These are phyloP conservation scores for Umbelopsis sp. DNA, from an alignment of 192 early-diverging fungal species.

Conservation along the genomic window DNA sequence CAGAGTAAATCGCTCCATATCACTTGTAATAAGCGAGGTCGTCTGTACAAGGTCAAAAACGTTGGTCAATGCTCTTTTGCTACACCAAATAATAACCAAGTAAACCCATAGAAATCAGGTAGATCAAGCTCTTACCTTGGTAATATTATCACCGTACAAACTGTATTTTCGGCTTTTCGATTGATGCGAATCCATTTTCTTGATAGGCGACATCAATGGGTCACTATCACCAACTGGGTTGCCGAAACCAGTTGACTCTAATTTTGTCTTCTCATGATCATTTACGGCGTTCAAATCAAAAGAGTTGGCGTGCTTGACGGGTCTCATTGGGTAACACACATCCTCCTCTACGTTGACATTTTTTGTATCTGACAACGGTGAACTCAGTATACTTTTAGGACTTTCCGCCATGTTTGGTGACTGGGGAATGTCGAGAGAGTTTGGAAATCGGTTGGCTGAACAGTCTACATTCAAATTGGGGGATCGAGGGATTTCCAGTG, in stretches of 20 bases:
- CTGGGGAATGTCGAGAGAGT: background rate
- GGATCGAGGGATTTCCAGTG: background rate
- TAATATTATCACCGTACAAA: constrained; percentile 4
- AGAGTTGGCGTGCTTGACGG: background rate
- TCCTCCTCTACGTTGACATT: constrained; percentile 8
- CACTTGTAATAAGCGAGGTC: background rate
- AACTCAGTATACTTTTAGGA: constrained; percentile 1
- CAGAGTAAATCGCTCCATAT: background rate
- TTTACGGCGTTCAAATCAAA: constrained; percentile 14
- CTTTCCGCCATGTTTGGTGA: background rate
- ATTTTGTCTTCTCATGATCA: constrained; percentile 13
- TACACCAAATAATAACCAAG: too few species aligned
- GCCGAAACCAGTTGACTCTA: background rate
- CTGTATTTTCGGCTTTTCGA: background rate
- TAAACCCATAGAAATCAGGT: background rate
- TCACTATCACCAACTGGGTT: background rate
- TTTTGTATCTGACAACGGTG: background rate
- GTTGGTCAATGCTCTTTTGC: background rate
- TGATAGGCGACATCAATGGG: background rate
- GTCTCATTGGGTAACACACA: background rate
- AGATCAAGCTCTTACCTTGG: background rate
- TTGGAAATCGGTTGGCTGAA: background rate
- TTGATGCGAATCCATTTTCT: constrained; percentile 7
- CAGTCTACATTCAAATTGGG: background rate
- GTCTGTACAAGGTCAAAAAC: background rate